These are phyloP conservation scores for Crithidia bombi DNA, from an alignment of 208 protist genomes.

Conservation along the genomic window DNA sequence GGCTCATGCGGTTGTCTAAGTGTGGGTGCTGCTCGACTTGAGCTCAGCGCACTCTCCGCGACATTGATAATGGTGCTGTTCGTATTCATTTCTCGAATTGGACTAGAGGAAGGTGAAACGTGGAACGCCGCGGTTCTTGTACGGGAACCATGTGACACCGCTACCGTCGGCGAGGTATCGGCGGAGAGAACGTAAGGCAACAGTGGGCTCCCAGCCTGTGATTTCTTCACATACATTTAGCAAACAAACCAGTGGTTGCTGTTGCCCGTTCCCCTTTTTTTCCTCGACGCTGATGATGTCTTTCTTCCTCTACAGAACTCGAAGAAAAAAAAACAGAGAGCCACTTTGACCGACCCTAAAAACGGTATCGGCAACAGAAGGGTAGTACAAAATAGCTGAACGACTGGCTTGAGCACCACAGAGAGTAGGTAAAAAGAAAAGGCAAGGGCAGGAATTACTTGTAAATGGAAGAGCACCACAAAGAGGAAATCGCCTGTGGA, in stretches of 20 bases:
- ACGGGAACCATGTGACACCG: constrained; percentile 2
- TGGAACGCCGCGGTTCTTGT: not conserved
- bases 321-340: no score
- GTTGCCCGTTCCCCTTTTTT: no score
- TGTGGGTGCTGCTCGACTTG: not conserved
- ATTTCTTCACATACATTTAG: constrained; percentile 14
- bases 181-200: constrained; percentile 12
- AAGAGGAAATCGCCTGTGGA: no score
- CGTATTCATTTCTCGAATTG: not conserved
- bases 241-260: not conserved
- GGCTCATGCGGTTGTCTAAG: not conserved
- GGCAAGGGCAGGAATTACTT: no score
- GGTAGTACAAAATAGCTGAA: no score
- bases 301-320: not conserved
- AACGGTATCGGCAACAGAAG: not conserved
- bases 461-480: no score
- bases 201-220: constrained; percentile 10
- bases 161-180: not conserved
- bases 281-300: no score
- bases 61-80: not conserved
- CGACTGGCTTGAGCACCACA: no score
- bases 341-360: no score
- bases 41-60: not conserved
- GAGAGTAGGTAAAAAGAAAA: no score
- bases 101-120: constrained; percentile 1